Percentiles rank a stretch among this genome's conserved stretches.
Evolutionary conservation across 2,329 filamentous ascomycete genomes (phyloP).

Genomic region (Teratosphaeriaceae sp.): DNA sequence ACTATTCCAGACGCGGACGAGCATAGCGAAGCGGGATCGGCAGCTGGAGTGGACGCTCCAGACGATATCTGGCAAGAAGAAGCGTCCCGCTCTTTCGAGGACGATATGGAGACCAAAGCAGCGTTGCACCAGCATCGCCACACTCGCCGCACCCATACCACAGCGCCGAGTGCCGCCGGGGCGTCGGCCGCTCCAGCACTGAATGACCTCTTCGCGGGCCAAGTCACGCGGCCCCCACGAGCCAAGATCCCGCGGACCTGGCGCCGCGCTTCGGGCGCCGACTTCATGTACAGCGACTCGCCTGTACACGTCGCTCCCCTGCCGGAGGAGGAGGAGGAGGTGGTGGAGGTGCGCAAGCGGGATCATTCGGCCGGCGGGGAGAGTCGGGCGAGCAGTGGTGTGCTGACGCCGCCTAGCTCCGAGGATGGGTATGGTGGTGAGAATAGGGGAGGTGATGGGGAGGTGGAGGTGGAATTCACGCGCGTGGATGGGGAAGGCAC

Average conservation of each 20-base stretch:
- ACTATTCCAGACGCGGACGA: neutral
- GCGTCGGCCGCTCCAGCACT: no score
- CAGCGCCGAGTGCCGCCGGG: conserved; percentile 16
- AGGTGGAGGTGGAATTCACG: conserved; percentile 16
- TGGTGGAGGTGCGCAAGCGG: neutral
- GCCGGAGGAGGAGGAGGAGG: neutral
- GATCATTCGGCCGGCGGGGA: conserved; percentile 3
- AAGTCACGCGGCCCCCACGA: conserved; percentile 29
- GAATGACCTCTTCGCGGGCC: conserved; percentile 30
- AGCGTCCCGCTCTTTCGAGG: conserved; percentile 33
- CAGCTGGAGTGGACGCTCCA: conserved; percentile 6
- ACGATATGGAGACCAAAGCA: conserved; percentile 4
- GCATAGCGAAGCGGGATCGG: conserved; percentile 2
- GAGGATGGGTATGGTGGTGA: conserved; percentile 15
- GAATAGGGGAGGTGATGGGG: conserved; percentile 10
- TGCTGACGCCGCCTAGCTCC: conserved; percentile 27
- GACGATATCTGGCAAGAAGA: conserved; percentile 44
- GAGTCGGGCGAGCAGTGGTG: conserved; percentile 19
- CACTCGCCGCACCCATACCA: no score
- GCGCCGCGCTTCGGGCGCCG: conserved; percentile 33
- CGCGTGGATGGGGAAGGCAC: conserved; percentile 24
- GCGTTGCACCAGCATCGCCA: no score
- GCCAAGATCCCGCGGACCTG: conserved; percentile 37
- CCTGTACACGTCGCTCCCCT: conserved; percentile 17
- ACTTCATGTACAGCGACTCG: conserved; percentile 35